Base-by-base conservation (phyloP, 306 rosid genomes). In the Dryas octopetala region DNA sequence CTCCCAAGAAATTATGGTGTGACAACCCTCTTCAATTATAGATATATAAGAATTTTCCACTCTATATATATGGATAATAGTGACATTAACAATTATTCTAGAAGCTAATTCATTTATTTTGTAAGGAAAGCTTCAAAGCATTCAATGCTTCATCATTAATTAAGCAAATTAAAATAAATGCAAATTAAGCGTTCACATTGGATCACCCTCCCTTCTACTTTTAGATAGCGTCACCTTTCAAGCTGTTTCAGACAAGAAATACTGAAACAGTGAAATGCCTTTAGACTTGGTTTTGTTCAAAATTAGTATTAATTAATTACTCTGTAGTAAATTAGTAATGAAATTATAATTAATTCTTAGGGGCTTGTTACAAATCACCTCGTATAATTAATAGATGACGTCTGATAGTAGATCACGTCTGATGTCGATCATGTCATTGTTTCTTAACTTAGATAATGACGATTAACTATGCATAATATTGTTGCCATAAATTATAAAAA, bases 381-480 rank as follows among this genome's bases (percentile, higher is more conserved):
- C 47, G 26, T 40, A 28, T 7, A 68, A 32, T 68, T 49, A 41
- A n/a, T 44, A 48, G 43, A 15, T 19, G 48, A 51, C 40, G 47
- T n/a, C 51, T 14, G 32, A 13, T 7, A 41, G 5, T 5, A 63
- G 26, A 44, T 41, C 48, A 40, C 12, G 3, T 12, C 2, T 6
- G 51, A 41, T 43, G 17, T 23, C 23, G 23, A 23, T 23, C 23
- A 23, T 23, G 23, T 54, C 74, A 50, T 50, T 32, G 15, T 67
- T 67, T 48, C 45, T 62, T 40, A 65, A 14, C 64, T 53, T 71
- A 5, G 64, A 71, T 6, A 58, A n/a, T 72, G 76, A 72, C 53
- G 43, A 55, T 41, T 16, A 57, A 58, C 47, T 19, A 2, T 17
- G 43, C 16, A 32, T 60, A 62, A 32, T 32, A 32, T 32, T 14